phyloP scores from a whole-genome alignment of 1,284 basidiomycete species.

The Pseudomicrostroma phylloplanum region DNA sequence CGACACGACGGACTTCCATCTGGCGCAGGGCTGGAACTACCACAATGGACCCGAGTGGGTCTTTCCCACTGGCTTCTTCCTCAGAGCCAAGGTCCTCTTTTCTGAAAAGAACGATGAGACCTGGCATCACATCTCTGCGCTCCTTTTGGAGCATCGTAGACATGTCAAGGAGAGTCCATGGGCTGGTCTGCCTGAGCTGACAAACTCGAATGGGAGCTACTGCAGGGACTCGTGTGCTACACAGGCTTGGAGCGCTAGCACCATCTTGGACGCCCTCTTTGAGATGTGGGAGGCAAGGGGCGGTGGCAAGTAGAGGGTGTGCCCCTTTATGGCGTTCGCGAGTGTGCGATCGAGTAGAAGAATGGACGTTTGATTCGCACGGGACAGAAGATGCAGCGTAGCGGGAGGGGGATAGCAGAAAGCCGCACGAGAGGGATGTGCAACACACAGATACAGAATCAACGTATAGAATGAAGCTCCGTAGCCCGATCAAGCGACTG shows the following conservation, averaged over 20 bases:
- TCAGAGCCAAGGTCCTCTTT: slow-evolving; percentile 66
- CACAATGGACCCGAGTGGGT: slow-evolving; percentile 71
- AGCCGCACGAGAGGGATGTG: no score
- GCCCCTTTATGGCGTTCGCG: no score
- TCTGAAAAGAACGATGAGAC: slow-evolving; percentile 18
- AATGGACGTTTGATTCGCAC: no score
- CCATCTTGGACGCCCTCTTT: slow-evolving; percentile 36
- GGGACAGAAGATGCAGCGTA: no score
- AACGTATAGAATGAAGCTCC: no score
- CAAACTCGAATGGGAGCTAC: slow-evolving; percentile 32
- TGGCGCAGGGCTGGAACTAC: slow-evolving; percentile 37
- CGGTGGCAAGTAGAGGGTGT: no score
- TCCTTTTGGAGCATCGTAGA: slow-evolving; percentile 31
- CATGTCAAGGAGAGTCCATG: slow-evolving; percentile 32
- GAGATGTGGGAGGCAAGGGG: slow-evolving; percentile 18
- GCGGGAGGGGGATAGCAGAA: no score
- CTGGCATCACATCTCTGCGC: slow-evolving; percentile 27
- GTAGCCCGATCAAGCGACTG: no score
- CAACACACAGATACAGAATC: no score
- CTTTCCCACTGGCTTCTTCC: slow-evolving; percentile 89
- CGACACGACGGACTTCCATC: slow-evolving; percentile 18
- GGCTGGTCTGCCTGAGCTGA: slow-evolving; percentile 45
- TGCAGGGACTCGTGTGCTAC: slow-evolving; percentile 42
- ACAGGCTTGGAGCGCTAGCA: slow-evolving; percentile 42
- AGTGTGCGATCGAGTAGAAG: no score